Conservation (phyloP, 169 alveolate genomes). For the Eimeria sp. region DNA sequence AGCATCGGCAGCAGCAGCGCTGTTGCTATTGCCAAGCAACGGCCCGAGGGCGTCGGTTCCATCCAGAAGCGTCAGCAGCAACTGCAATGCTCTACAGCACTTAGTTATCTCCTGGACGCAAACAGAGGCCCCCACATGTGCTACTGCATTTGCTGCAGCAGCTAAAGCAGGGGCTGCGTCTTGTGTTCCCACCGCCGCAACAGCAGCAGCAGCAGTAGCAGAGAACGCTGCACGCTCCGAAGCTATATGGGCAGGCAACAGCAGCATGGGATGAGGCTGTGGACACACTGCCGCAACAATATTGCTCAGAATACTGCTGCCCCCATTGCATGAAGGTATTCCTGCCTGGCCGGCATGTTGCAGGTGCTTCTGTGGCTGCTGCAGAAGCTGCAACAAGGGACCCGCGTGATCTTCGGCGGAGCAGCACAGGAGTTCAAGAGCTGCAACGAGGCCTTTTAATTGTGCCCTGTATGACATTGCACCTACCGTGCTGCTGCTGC, state of each 20-base stretch:
- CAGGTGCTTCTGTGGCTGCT: conserved; percentile 33
- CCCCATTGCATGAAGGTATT: neutral
- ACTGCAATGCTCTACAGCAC: conserved; percentile 54
- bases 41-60: conserved; percentile 5
- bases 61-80: conserved; percentile 45
- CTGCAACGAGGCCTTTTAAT: conserved; percentile 37
- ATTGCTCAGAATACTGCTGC: conserved; percentile 40
- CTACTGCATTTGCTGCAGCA: conserved; percentile 46
- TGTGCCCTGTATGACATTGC: neutral
- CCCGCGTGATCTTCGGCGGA: conserved; percentile 29
- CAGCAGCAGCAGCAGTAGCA: conserved; percentile 67
- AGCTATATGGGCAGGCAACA: conserved; percentile 1
- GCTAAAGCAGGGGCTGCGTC: conserved; percentile 47
- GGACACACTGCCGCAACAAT: conserved; percentile 53
- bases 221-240: neutral
- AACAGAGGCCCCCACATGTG: neutral
- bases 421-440: conserved; percentile 59
- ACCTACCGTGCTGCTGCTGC: conserved; percentile 20
- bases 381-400: conserved; percentile 30
- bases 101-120: conserved; percentile 14
- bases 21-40: conserved; percentile 16
- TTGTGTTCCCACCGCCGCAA: conserved; percentile 58
- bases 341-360: neutral
- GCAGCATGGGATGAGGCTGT: neutral
- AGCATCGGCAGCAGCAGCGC: neutral